Base-by-base conservation (phyloP, 2,329 filamentous ascomycete species). In the Claviceps paspali region DNA sequence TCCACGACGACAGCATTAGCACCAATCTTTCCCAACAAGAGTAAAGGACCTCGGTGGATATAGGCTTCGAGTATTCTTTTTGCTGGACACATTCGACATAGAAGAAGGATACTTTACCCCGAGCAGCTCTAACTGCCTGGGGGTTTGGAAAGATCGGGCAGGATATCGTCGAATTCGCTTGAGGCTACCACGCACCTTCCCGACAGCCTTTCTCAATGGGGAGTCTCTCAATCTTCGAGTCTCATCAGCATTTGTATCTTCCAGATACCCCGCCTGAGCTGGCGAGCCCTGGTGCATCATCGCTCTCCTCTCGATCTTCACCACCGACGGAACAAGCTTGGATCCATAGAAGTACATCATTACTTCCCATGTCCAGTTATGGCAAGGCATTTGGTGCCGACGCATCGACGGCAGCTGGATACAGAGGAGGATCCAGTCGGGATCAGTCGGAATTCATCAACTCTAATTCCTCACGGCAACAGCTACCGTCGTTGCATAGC, bases 331-430 rank as follows among this genome's bases (percentile, higher is more conserved):
- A 68, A 45, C 58, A 60, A 47, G 51, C 57, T 39, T 68, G 65
- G 63, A 59, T 57, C 36, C 56, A 57, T 35, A 52, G 54, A 43
- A 41, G 47, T 41, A 46, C 51, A 38, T 45, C 67, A 43, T 68
- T 68, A 43, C 63, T 69, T 52, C 65, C 67, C 46, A 75, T 74
- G 71, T 68, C 69, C 51, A 66, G 61, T 54, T 67, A 73, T 72
- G 70, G 70, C 40, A 65, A 62, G 44, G 52, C 55, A 44, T 50
- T 58, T 43, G 60, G 54, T 50, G 49, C 55, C 52, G 61, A 64
- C 41, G 62, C 65, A 62, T 57, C 58, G 46, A 41, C 45, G 43
- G 56, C 56, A 41, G 61, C 59, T 48, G 55, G 51, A 35, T 46
- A 52, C 14, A 17, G 29, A 36, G 18, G 29, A 36, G 60, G 62